Evolutionary conservation across 2,329 filamentous ascomycete species (phyloP).

Genomic region (Fusarium sp.): DNA sequence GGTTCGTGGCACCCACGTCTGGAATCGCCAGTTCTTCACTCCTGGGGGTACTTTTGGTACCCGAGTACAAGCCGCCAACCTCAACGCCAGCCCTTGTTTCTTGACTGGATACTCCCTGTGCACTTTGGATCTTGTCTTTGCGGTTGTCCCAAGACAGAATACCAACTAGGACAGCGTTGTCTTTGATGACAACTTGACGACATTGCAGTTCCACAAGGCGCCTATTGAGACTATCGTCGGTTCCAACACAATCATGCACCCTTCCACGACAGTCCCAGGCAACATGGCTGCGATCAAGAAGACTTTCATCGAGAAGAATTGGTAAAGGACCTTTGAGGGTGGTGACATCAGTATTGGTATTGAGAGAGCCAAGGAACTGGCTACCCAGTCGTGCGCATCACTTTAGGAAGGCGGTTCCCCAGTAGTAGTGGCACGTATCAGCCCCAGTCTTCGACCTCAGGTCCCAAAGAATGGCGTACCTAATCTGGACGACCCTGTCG

Average conservation of each 20-base stretch:
- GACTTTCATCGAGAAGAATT: fast-evolving
- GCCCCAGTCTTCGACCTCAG: neutral
- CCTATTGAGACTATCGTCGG: neutral
- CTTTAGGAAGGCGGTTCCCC: neutral
- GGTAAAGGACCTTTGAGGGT: fast-evolving
- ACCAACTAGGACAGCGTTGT: neutral
- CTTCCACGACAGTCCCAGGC: neutral
- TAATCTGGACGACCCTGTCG: neutral
- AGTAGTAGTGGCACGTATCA: neutral
- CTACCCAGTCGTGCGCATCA: neutral
- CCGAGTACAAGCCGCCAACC: neutral
- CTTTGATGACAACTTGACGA: neutral
- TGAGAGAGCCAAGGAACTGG: neutral
- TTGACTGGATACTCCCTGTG: neutral
- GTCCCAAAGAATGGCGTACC: neutral
- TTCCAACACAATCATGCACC: neutral
- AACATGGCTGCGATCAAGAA: neutral
- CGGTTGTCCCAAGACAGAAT: neutral
- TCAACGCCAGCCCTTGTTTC: neutral
- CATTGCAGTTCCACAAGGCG: neutral
- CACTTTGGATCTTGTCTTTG: neutral
- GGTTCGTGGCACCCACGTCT: neutral
- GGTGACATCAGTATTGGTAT: neutral
- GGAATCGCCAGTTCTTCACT: neutral
- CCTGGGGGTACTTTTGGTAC: neutral